These are phyloP conservation scores for Verticillium dahliae DNA, from an alignment of 2,329 filamentous ascomycete species.

Conservation along the genomic window DNA sequence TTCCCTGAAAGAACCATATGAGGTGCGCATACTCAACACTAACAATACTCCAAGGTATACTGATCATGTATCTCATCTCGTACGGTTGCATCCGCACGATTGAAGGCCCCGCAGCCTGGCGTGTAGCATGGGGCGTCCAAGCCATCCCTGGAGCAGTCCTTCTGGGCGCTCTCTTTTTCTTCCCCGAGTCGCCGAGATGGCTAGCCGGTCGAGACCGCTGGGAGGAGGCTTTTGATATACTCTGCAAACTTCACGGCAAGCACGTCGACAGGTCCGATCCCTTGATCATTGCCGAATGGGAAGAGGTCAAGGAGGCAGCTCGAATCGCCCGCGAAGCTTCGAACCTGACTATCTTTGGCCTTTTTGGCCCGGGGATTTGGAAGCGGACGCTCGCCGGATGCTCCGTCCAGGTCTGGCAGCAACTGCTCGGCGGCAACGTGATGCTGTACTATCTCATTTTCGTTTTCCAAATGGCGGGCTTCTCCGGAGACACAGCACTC, in stretches of 20 bases:
- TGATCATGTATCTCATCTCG: conserved; percentile 65
- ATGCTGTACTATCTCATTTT: conserved; percentile 57
- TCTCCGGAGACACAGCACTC: conserved; percentile 28
- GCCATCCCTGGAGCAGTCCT: conserved; percentile 5
- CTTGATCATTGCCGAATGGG: conserved; percentile 49
- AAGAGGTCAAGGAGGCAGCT: conserved; percentile 40
- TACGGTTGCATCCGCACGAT: conserved; percentile 56
- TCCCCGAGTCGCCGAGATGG: conserved; percentile 4
- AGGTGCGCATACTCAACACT: background rate
- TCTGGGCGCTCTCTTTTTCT: conserved; percentile 1
- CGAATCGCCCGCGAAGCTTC: conserved; percentile 28
- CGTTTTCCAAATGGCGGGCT: conserved; percentile 54
- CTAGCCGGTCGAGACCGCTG: conserved; percentile 58
- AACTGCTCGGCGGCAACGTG: conserved; percentile 50
- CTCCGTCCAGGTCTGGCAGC: conserved; percentile 50
- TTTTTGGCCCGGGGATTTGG: conserved; percentile 41
- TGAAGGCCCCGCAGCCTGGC: conserved; percentile 54
- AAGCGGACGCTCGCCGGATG: conserved; percentile 44
- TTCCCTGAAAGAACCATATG: conserved; percentile 12
- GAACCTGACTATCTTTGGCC: conserved; percentile 29
- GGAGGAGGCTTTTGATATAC: conserved; percentile 54
- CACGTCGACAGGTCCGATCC: conserved; percentile 46
- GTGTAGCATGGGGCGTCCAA: conserved; percentile 22
- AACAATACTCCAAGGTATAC: conserved; percentile 27
- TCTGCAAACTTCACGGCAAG: conserved; percentile 51